Evolutionary conservation across 2,329 filamentous ascomycete genomes (phyloP), one percentile per base, ranked within the genome.

Genomic region (Catunica adiposa): DNA sequence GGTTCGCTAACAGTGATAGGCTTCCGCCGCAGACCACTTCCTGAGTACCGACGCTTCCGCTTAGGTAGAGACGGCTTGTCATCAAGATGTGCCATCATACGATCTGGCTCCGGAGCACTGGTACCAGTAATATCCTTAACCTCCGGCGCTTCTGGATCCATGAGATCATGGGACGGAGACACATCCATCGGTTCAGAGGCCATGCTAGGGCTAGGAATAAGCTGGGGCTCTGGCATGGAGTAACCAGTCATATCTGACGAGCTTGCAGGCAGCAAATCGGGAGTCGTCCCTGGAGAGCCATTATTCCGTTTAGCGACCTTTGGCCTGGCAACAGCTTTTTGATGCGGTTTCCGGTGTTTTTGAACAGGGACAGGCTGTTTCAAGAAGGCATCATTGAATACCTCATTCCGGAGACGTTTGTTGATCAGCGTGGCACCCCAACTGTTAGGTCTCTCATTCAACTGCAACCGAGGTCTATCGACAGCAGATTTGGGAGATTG

Each of bases 371-470:
- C 85, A 0, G 85, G 82, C 54, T 89, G 84, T 58, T 89, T 87
- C 46, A 88, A 73, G 64, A 96, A 96, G 0, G 90, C 90, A 65
- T 96, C 89, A 40, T 89, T 86, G 64, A 96, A 84, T 0, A 96
- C 89, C 66, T 94, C 87, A 65, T 94, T 90, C 58, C 89, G 83
- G 40, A 97, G 70, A 58, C 83, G 81, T 62, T 86, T 84, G 65
- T 97, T 97, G 58, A 96, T 86, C 22, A 84, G 89, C 0, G 89
- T 96, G 15, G 89, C 88, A 6, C 90, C 89, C 89, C 90, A 96
- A 63, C 80, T 82, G 61, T 79, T 79, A 6, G 79, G 76, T 20
- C 76, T 71, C 46, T 79, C 73, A n/a, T 44, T 22, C 15, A 44
- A n/a, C 23, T 79, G 75, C 15, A 44, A n/a, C 23, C 79, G 75